Evolutionary conservation across 2,329 filamentous ascomycete genomes (phyloP), one percentile per base, ranked within the genome.

Genomic region (Fusarium circinatum): DNA sequence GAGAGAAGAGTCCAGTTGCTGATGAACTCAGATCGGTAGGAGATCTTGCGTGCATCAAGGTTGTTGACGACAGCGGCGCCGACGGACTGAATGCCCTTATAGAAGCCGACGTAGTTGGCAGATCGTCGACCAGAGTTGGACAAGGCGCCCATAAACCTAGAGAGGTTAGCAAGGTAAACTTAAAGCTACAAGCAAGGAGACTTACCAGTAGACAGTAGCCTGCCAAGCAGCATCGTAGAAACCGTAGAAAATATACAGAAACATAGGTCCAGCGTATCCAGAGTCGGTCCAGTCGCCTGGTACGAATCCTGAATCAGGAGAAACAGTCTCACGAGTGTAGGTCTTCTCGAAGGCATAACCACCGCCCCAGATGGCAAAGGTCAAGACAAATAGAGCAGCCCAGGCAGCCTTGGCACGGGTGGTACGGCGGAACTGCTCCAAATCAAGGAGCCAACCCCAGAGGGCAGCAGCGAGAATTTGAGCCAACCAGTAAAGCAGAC

Each of bases 181-280:
- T 6, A 6, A 11, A 84, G 1, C 8, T 14, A 3, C 42, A 86
- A 87, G 5, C 85, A 3, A 22, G 6, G 3, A 2, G 20, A 93
- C 94, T 80, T 90, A 94, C 95, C 95, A 98, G 87, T 98, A 98
- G 56, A 95, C 91, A 78, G 87, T 91, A 1, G 94, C 96, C 85
- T 98, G 96, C 92, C 94, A 98, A 62, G 91, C 89, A 48, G 95
- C 94, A 81, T 98, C 96, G 77, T 92, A 96, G 82, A 96, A 92
- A 45, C 94, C 94, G 81, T 96, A 97, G 83, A 95, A 95, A 78
- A 97, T 94, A 85, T 95, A 97, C 59, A 97, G 84, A 81, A 97
- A 94, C 89, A 97, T 94, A 18, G 93, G 93, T 0, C 92, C 94
- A 66, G 92, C 87, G 80, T 92, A 96, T 28, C 72, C 90, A 34